Evolutionary conservation across 129 eudicot genomes (phyloP), one percentile per base, ranked within the genome.

Genomic region (Mikania micrantha): DNA sequence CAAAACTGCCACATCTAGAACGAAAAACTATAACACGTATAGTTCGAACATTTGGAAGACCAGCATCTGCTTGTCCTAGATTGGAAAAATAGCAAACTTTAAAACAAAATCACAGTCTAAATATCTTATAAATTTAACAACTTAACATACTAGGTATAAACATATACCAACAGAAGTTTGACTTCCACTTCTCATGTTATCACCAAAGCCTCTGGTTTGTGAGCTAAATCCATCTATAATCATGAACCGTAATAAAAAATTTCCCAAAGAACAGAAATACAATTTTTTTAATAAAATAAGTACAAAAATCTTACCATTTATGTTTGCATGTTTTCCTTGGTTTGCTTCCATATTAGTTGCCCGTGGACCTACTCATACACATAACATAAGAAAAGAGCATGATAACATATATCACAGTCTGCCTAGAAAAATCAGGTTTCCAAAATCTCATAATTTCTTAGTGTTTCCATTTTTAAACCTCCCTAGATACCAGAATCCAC

Each of bases 311-410:
- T 67, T 74, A 66, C 36, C 77, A 28, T 62, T 71, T 58, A 38
- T 29, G 24, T 29, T 71, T 28, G 58, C 36, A 29, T 27, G 59
- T 19, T 59, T 80, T 38, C 82, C 85, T 62, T 71, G 88, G 47
- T 74, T 57, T 70, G 79, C 85, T 44, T 88, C 95, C 25, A 77
- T 81, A 73, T 78, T 82, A 75, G 79, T 64, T 65, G 80, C 47
- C 77, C 96, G 82, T 25, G 85, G 66, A 66, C 95, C 85, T 64
- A 77, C 70, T 63, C 71, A 28, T 49, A 25, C 11, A 21, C 36
- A 73, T 21, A 16, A 64, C 39, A 50, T 25, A 73, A 17, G 17
- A 16, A 48, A 38, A 73, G 16, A 63, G 7, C 16, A 2, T 15
- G 31, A 72, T 20, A 38, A 72, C 25, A 52, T 11, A 39, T 57